Evolutionary conservation across 2,329 filamentous ascomycete genomes (phyloP).

Genomic region (Blastomyces percursus): DNA sequence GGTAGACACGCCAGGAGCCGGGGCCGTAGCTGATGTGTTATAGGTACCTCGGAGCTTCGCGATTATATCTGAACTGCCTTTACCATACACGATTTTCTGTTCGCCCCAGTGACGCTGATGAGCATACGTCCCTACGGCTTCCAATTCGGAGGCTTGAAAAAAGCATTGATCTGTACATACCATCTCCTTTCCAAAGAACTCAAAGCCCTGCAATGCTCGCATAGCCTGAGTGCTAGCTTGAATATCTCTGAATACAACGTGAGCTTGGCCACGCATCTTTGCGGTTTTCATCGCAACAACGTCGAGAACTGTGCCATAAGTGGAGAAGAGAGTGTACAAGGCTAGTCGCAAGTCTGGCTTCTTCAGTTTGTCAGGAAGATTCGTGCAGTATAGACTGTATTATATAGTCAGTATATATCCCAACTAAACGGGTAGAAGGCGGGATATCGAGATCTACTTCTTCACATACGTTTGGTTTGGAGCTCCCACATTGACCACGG

Average conservation of each 20-base stretch:
- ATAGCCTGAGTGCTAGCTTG: constrained; percentile 91
- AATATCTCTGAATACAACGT: constrained; percentile 79
- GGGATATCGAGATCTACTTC: constrained; percentile 7
- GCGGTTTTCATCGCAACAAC: constrained; percentile 78
- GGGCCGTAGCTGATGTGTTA: constrained; percentile 48
- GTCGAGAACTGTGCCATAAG: constrained; percentile 85
- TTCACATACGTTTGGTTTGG: constrained; percentile 64
- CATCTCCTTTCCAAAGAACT: constrained; percentile 75
- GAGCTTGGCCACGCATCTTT: constrained; percentile 93
- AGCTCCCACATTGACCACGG: constrained; percentile 38
- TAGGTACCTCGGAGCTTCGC: constrained; percentile 89
- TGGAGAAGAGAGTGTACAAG: constrained; percentile 88
- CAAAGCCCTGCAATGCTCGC: constrained; percentile 73
- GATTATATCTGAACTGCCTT: constrained; percentile 76
- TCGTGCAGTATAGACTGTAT: constrained; percentile 71
- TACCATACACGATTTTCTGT: constrained; percentile 84
- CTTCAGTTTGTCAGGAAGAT: constrained; percentile 79
- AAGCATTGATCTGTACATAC: constrained; percentile 42
- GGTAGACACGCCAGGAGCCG: constrained; percentile 51
- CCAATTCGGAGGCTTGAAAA: neutral
- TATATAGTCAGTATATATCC: constrained; percentile 16
- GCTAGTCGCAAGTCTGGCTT: constrained; percentile 78
- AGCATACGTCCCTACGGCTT: neutral
- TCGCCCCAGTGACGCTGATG: constrained; percentile 3
- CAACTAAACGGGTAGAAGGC: neutral